Evolutionary conservation across 139 green algal species (phyloP).

Genomic region (Haematococcus sp.): DNA sequence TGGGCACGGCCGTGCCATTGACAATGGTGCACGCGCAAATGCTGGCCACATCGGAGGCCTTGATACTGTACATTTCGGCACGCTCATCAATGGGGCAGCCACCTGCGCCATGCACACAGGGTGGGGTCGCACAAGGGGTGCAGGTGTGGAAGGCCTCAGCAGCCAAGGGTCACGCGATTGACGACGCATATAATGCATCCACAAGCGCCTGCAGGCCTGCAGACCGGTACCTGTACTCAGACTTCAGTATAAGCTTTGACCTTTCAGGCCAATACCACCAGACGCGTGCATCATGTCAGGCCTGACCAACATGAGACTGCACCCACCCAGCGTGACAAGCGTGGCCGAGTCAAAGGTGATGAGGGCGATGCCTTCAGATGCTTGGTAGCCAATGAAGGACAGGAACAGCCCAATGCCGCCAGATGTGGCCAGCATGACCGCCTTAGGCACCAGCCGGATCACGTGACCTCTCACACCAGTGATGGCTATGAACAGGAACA

Average conservation of each 20-base stretch:
- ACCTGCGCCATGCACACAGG: slow-evolving; percentile 10
- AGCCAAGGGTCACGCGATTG: no score
- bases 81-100: slow-evolving; percentile 25
- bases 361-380: slow-evolving; percentile 61
- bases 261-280: no score
- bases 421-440: slow-evolving; percentile 61
- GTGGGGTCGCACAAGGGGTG: no score
- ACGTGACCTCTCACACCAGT: slow-evolving; percentile 53
- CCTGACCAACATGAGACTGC: background rate
- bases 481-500: slow-evolving; percentile 67
- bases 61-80: slow-evolving; percentile 30
- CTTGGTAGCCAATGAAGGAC: slow-evolving; percentile 57
- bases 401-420: slow-evolving; percentile 79
- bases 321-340: slow-evolving; percentile 36
- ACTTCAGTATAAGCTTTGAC: no score
- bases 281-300: no score
- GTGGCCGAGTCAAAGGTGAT: slow-evolving; percentile 66
- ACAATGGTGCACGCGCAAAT: background rate
- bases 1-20: background rate
- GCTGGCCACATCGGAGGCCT: background rate
- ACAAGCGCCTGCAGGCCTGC: no score
- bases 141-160: no score
- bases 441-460: slow-evolving; percentile 55
- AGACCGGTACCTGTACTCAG: no score
- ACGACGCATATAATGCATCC: no score